Evolutionary conservation across 2,329 filamentous ascomycete species (phyloP), one percentile per base, ranked within the genome.

Genomic region (Elsinoe fawcettii): DNA sequence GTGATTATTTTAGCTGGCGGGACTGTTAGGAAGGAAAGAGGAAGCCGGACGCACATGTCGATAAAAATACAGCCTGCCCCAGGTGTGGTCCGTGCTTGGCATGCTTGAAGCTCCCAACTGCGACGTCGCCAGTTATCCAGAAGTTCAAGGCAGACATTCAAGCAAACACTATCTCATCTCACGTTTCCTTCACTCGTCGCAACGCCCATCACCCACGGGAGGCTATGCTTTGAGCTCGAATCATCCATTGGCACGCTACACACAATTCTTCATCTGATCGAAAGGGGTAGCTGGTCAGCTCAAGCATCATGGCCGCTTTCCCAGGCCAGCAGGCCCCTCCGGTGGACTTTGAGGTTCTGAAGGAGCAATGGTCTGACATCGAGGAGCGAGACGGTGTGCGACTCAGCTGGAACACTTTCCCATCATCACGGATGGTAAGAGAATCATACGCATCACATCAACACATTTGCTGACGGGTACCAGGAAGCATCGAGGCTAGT

Each of bases 341-440:
- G 61, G 96, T 96, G 90, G 91, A 96, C 72, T 95, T 90, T 79
- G 91, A 96, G 73, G 81, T 85, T 65, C 77, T 95, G 65, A 96
- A 96, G 77, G 91, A 96, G 75, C 87, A 92, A 77, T 96, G 91
- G 91, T 90, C 86, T 68, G 90, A 96, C 72, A 86, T 95, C 59
- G 93, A 99, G 77, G 93, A 99, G 69, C 85, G 89, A 65, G 93
- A 99, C 83, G 93, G 93, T 60, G 84, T 97, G 68, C 86, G 93
- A 62, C 80, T 99, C 64, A 96, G 92, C 75, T 99, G 93, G 93
- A 99, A 99, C 72, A 95, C 95, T 60, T 95, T 99, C 69, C 93
- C 93, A 51, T 96, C 91, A 77, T 92, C 92, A 69, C 90, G 93
- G 71, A 96, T 99, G 90, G 60, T 57, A 57, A 34, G 43, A 18